These are phyloP conservation scores for Thermothelomyces thermophilus DNA, from an alignment of 2,329 filamentous ascomycete species.

Conservation along the genomic window DNA sequence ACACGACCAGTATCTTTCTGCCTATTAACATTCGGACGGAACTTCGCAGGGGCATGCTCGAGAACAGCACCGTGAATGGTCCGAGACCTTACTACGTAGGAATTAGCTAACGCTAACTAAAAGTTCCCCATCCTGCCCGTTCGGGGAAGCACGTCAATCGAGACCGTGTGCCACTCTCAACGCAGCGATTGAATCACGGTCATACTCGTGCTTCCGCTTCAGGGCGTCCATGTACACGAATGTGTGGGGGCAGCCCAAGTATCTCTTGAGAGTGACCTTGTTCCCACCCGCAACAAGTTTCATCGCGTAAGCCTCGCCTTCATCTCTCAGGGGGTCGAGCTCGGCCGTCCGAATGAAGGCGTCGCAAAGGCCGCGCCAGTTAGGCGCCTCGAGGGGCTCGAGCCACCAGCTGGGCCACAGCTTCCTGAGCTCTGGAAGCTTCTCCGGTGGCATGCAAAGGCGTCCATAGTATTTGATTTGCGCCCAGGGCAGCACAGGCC, in stretches of 20 bases:
- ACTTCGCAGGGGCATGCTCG: no score
- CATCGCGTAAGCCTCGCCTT: slow-evolving; percentile 35
- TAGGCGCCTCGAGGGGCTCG: slow-evolving; percentile 28
- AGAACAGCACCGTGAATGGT: no score
- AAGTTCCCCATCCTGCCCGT: background rate
- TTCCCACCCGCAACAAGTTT: slow-evolving; percentile 33
- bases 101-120: no score
- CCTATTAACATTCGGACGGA: no score
- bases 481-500: slow-evolving; percentile 31
- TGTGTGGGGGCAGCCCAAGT: slow-evolving; percentile 33
- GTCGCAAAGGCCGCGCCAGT: slow-evolving; percentile 30
- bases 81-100: no score
- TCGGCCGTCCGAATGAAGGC: slow-evolving; percentile 31
- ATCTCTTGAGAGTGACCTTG: slow-evolving; percentile 33
- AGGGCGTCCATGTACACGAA: slow-evolving; percentile 30
- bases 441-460: slow-evolving; percentile 26
- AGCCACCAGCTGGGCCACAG: slow-evolving; percentile 33
- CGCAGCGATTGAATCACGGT: slow-evolving; percentile 29
- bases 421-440: slow-evolving; percentile 22
- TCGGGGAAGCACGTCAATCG: background rate
- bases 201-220: slow-evolving; percentile 30
- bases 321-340: slow-evolving; percentile 35
- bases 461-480: slow-evolving; percentile 31
- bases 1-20: no score
- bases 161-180: slow-evolving; percentile 29